Base-by-base conservation (phyloP, 1,139 yeast species). In the Barnettozyma hawaiiensis region DNA sequence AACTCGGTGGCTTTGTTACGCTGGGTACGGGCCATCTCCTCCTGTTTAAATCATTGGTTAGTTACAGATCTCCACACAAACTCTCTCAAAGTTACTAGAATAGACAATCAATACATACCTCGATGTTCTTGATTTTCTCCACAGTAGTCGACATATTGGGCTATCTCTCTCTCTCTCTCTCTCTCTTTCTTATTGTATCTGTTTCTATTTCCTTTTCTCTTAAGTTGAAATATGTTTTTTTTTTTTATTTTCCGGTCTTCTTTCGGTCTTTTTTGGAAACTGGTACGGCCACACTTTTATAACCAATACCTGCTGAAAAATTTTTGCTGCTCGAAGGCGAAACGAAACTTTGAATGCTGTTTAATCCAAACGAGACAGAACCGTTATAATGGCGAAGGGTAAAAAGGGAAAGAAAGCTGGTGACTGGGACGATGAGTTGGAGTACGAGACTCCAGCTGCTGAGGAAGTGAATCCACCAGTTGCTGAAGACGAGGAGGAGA, bases 1-100 rank as follows among this genome's bases (percentile, higher is more conserved):
- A 85, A 92, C 49, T 90, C 85, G 5, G 97, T 90, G 61, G 92
- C 94, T 78, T 89, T 90, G 67, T 90, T 90, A 68, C 90, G 90
- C 62, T 90, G 97, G 58, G 97, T 90, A 58, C 74, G 76, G 70
- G 96, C 90, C 97, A 67, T 74, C 70, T 90, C 97, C 70, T 84
- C 94, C 42, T 37, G 31, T 31, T 3, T 29, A 16, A 21, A 9
- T n/a, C n/a, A n/a, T n/a, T 5, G 9, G 24, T 31, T 20, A 28
- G 39, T 28, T 14, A 36, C 15, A n/a, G n/a, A n/a, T 5, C 16
- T 24, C 15, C n/a, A 7, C 35, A 29, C 21, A 22, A 8, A 29
- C 19, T 18, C 12, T 5, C 3, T 16, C 5, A 16, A 16, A 29
- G 12, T 8, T n/a, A n/a, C n/a, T n/a, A n/a, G 10, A 4, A 16